These are phyloP conservation scores for Kurtzmaniella cleridarum DNA, from an alignment of 805 yeast genomes.

Conservation along the genomic window DNA sequence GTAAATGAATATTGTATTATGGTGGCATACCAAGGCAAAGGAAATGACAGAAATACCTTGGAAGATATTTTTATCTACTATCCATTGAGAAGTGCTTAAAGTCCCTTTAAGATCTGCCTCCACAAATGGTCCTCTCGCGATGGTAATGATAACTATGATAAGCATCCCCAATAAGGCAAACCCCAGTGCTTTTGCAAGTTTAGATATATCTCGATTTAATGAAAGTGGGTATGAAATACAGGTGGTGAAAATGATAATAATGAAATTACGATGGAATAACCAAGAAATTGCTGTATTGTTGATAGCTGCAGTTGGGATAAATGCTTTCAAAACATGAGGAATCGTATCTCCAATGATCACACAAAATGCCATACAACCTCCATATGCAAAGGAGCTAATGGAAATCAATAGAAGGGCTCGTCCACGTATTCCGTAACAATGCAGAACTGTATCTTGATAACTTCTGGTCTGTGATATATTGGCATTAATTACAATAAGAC, in stretches of 20 bases:
- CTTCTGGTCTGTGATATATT: conserved; percentile 69
- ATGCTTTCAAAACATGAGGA: conserved; percentile 76
- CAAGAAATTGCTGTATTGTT: conserved; percentile 35
- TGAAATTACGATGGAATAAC: conserved; percentile 60
- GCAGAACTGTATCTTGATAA: conserved; percentile 79
- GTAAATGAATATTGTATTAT: conserved; percentile 85
- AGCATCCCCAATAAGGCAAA: conserved; percentile 83
- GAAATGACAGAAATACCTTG: conserved; percentile 94
- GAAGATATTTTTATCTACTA: conserved; percentile 59
- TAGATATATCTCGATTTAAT: conserved; percentile 72
- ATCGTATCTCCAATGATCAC: conserved; percentile 93
- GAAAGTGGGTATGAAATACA: conserved; percentile 81
- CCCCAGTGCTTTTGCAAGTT: conserved; percentile 80
- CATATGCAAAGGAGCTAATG: conserved; percentile 87
- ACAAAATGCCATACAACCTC: conserved; percentile 91
- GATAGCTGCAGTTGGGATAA: conserved; percentile 46
- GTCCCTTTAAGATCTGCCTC: conserved; percentile 44
- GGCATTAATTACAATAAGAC: conserved; percentile 77
- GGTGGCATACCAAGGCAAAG: conserved; percentile 94
- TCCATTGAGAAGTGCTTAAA: conserved; percentile 39
- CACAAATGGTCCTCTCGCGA: conserved; percentile 65
- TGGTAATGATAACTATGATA: conserved; percentile 67
- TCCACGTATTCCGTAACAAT: conserved; percentile 74
- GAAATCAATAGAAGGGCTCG: conserved; percentile 61
- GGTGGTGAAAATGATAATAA: conserved; percentile 64